Base-by-base conservation (phyloP, 768 basidiomycete genomes). In the Boletus reticulatus region DNA sequence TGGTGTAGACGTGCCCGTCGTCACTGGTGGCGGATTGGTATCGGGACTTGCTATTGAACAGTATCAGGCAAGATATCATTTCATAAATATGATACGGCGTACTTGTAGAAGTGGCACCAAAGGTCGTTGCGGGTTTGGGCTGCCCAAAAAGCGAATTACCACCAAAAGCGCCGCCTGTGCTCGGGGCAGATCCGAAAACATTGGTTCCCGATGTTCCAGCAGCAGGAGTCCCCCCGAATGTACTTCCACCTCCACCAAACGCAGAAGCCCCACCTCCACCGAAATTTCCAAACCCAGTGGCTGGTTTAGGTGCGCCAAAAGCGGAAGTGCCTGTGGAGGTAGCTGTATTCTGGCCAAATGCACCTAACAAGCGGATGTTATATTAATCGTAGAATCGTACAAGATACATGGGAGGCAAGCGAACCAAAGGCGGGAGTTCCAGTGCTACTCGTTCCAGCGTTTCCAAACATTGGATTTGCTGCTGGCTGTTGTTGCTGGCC, bases 391-490 rank as follows among this genome's bases (percentile, higher is more conserved):
- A 48, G 32, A 45, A 58, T 51, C 39, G 27, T 10, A 43, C 43
- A 51, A 52, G 56, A 20, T 43, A 27, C 19, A n/a, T 14, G 16
- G 16, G 27, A 57, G 48, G 39, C 20, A 39, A 45, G 62, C 67
- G 43, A 59, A 71, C 77, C 75, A 67, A 78, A 77, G 17, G 65
- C 54, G 52, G 76, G 63, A 37, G 75, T 61, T 38, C 72, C 67
- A 19, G 72, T 49, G 16, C 48, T 66, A 14, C 75, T 66, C 52
- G 72, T 72, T 24, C 73, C 76, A 44, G 85, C 67, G 58, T 80
- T 82, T 47, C 89, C 89, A 69, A 92, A 92, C 88, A 92, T 92
- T 41, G 89, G 87, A 64, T 91, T 91, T 6, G 84, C 80, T 62
- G 80, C 80, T 65, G 83, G 85, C 60, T 82, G 85, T 62, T 79